Conservation (phyloP, 352 stramenopile genomes). For the Phytophthora sp. region DNA sequence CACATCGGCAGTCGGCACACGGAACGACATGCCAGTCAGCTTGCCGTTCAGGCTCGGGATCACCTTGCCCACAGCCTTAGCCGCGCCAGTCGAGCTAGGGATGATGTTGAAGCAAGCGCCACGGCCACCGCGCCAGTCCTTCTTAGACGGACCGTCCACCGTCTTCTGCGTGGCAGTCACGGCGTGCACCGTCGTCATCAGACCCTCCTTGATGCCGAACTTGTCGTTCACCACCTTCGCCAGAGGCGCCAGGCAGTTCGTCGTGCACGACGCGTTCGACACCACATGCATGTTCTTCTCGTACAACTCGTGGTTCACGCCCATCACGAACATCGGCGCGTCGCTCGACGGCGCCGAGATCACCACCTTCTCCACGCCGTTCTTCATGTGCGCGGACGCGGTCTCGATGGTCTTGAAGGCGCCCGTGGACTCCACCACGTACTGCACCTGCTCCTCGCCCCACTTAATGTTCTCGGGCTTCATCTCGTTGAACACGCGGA, state of each 20-base stretch:
- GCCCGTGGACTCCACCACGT: constrained; percentile 93
- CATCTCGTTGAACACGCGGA: constrained; percentile 95
- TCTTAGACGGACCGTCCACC: constrained; percentile 97
- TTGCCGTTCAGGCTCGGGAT: constrained; percentile 95
- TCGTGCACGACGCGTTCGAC: constrained; percentile 99
- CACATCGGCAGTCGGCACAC: constrained; percentile 90
- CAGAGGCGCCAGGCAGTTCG: constrained; percentile 98
- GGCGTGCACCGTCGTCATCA: constrained; percentile 99
- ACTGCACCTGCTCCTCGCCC: constrained; percentile 90
- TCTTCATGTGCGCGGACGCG: constrained; percentile 92
- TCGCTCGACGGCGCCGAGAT: constrained; percentile 98
- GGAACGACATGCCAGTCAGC: constrained; percentile 93
- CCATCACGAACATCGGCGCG: constrained; percentile 98
- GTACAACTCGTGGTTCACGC: constrained; percentile 98
- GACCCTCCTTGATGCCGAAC: constrained; percentile 97
- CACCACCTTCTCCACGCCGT: constrained; percentile 96
- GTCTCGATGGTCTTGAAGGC: constrained; percentile 90
- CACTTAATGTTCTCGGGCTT: constrained; percentile 95
- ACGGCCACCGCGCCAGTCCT: constrained; percentile 98
- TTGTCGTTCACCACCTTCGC: constrained; percentile 99
- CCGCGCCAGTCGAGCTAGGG: constrained; percentile 97
- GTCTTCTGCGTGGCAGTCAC: constrained; percentile 98
- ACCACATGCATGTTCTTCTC: constrained; percentile 95
- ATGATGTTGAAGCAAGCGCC: constrained; percentile 99
- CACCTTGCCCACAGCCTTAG: constrained; percentile 99